Evolutionary conservation across 208 protist species (phyloP).

Genomic region (Naegleria lovaniensis): DNA sequence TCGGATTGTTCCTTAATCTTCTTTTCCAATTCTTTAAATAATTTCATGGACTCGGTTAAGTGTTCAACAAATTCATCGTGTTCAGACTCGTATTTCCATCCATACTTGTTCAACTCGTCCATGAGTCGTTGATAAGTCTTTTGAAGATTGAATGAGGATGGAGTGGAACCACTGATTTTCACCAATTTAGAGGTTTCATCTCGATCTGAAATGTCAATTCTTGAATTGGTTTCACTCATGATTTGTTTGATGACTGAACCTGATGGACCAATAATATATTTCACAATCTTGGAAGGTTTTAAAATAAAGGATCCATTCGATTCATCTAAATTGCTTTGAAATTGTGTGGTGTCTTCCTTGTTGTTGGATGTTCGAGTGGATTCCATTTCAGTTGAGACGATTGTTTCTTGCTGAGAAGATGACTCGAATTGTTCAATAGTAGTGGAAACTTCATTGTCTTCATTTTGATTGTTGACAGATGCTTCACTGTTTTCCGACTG

Average conservation of each 20-base stretch:
- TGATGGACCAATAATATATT: neutral
- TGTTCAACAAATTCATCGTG: neutral
- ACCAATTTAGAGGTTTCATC: neutral
- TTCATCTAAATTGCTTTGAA: neutral
- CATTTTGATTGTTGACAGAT: no score
- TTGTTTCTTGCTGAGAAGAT: no score
- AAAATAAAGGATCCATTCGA: neutral
- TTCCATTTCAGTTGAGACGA: no score
- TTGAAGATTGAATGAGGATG: neutral
- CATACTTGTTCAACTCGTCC: neutral
- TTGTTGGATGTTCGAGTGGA: neutral
- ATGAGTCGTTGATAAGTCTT: neutral
- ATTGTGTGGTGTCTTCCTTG: neutral
- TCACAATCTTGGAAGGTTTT: neutral
- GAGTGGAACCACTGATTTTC: neutral
- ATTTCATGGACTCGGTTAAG: neutral
- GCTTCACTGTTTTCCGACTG: no score
- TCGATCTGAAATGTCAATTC: neutral
- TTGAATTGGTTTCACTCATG: neutral
- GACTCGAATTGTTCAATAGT: no score
- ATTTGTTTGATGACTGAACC: neutral
- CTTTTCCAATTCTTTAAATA: neutral
- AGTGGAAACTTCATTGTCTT: no score
- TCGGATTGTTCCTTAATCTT: conserved; percentile 2
- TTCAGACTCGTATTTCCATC: neutral